These are phyloP conservation scores for Mimosa pudica DNA, from an alignment of 306 rosid genomes.

Conservation along the genomic window DNA sequence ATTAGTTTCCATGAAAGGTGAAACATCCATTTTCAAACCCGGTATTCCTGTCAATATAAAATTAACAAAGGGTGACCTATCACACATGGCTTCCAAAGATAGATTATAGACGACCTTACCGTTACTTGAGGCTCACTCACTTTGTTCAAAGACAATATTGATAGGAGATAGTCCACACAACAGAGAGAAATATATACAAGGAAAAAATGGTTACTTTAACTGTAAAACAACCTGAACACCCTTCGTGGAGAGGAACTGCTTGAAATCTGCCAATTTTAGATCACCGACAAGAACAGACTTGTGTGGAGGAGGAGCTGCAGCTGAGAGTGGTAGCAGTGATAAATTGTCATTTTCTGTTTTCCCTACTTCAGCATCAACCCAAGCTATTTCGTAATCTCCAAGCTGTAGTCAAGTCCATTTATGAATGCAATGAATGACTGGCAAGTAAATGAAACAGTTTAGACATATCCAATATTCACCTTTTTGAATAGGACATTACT, in stretches of 20 bases:
- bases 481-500: conserved; percentile 87
- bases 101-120: no score
- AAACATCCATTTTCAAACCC: not conserved
- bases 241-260: conserved; percentile 88
- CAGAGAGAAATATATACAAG: not conserved
- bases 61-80: no score
- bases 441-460: conserved; percentile 1
- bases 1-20: conserved; percentile 5
- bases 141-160: conserved; percentile 8
- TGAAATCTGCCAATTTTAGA: conserved; percentile 89
- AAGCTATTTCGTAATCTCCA: conserved; percentile 89
- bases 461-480: conserved; percentile 47
- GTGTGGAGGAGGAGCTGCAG: conserved; percentile 69
- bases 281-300: conserved; percentile 93
- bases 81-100: no score
- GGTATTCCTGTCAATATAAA: not conserved
- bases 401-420: conserved; percentile 53
- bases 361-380: conserved; percentile 89
- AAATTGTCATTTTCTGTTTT: conserved; percentile 65
- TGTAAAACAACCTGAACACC: conserved; percentile 73
- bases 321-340: conserved; percentile 72
- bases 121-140: no score
- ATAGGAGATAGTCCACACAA: conserved; percentile 8
- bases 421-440: conserved; percentile 22
- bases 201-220: conserved; percentile 2